Evolutionary conservation across 768 basidiomycete species (phyloP), one percentile per base, ranked within the genome.

Genomic region (Pholiota microspora): DNA sequence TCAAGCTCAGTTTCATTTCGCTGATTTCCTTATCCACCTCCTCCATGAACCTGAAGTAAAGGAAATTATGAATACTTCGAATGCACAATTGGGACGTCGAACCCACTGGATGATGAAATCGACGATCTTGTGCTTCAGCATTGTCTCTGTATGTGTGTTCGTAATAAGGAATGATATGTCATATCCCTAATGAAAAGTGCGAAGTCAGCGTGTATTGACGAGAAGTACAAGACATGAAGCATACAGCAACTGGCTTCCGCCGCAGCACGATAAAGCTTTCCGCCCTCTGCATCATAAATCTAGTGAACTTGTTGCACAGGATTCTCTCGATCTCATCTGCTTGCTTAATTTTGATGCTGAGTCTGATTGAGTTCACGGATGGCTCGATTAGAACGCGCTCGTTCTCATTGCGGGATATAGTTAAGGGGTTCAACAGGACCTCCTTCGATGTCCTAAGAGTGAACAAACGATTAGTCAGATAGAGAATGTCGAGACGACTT

Each of bases 21-120:
- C 94, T 97, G 67, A 99, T 98, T 73, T 99, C 97, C 72, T 92
- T 94, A 73, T 99, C 97, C 1, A 99, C 97, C 64, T 98, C 97
- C 66, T 98, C 94, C 95, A 98, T 98, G 69, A 98, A 94, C 67
- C 92, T 94, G 59, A 34, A 23, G 18, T 4, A 32, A 32, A 1
- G 4, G 12, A 32, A 13, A 32, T 15, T 36, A 24, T 63, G 32
- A 60, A 54, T 32, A 28, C 15, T 7, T 34, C 24, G 27, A 8
- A 9, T 29, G 16, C 4, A 34, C 27, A 34, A 38, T 34, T 63
- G 13, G 4, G 46, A 53, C 45, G 25, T 4, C 9, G 42, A 47
- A 74, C 86, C 45, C 59, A 96, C 92, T 98, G 94, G 61, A 98
- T 97, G 74, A 99, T 97, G 72, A 99, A 99, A 74, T 99, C 97